A percentile compares a stretch with the other conserved stretches of the same genome.
Conservation (phyloP, 768 basidiomycete genomes). For the Lentinula lateritia region DNA sequence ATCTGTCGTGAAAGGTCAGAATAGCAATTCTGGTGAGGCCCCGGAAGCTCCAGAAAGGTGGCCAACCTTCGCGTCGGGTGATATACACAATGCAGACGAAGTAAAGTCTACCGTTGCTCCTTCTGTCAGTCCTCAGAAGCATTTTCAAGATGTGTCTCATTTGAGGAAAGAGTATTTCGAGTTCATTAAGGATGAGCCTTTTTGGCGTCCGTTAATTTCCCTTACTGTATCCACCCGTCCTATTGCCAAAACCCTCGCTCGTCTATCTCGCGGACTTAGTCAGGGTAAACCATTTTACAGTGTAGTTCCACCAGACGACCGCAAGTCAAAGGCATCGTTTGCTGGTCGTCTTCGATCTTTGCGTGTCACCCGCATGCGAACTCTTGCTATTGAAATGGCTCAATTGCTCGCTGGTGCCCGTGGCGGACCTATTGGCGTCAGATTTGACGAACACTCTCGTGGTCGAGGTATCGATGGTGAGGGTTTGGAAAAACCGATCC, state of each 20-base stretch:
- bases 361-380: constrained; percentile 27
- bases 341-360: constrained; percentile 26
- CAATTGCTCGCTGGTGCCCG: constrained; percentile 25
- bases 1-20: not conserved
- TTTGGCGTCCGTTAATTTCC: constrained; percentile 35
- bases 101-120: not conserved
- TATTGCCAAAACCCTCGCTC: constrained; percentile 26
- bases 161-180: constrained; percentile 2
- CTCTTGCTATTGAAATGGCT: constrained; percentile 22
- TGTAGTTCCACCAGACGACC: constrained; percentile 23
- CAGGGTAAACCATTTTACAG: constrained; percentile 32
- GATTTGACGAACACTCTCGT: constrained; percentile 20
- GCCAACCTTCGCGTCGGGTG: not conserved
- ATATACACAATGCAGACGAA: not conserved
- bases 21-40: not conserved
- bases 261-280: constrained; percentile 23
- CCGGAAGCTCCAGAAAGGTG: constrained; percentile 6
- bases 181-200: constrained; percentile 16
- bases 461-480: constrained; percentile 34
- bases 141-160: not conserved
- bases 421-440: constrained; percentile 32
- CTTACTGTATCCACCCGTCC: constrained; percentile 38
- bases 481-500: constrained; percentile 25
- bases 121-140: not conserved
- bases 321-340: constrained; percentile 25